Evolutionary conservation across 2,329 filamentous ascomycete species (phyloP).

Genomic region (Amauroascus niger): DNA sequence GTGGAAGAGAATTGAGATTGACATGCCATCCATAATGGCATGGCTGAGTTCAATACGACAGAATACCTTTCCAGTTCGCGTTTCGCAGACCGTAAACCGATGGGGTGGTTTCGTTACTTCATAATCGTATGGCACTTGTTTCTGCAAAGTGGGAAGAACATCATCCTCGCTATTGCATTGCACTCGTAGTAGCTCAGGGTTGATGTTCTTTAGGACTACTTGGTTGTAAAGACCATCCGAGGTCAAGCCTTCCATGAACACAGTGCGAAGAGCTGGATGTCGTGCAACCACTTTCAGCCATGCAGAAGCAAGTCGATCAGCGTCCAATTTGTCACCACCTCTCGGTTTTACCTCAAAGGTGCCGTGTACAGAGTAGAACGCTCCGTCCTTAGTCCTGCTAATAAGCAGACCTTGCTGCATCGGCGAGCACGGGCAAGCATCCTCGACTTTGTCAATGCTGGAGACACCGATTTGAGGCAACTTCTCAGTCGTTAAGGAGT

Average conservation of each 20-base stretch:
- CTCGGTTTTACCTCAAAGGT: conserved; percentile 28
- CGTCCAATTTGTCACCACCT: conserved; percentile 20
- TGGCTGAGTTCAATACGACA: conserved; percentile 45
- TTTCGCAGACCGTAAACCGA: conserved; percentile 39
- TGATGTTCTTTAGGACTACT: conserved; percentile 27
- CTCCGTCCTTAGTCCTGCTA: conserved; percentile 26
- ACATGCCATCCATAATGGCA: conserved; percentile 44
- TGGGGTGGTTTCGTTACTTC: conserved; percentile 33
- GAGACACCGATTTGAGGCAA: conserved; percentile 29
- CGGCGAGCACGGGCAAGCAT: conserved; percentile 34
- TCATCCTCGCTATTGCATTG: conserved; percentile 25
- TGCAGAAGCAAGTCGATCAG: conserved; percentile 22
- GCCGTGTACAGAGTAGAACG: conserved; percentile 32
- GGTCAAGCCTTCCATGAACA: conserved; percentile 30
- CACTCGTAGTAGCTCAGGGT: conserved; percentile 24
- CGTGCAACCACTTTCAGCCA: conserved; percentile 28
- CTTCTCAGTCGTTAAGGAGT: conserved; percentile 29
- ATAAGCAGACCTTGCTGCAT: conserved; percentile 33
- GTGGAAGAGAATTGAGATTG: conserved; percentile 40
- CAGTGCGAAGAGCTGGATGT: conserved; percentile 31
- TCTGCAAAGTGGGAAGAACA: conserved; percentile 25
- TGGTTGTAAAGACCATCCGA: conserved; percentile 28
- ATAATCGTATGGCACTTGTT: conserved; percentile 23
- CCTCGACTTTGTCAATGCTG: conserved; percentile 31
- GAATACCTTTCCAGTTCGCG: conserved; percentile 30